These are phyloP conservation scores for Luffa aegyptiaca DNA, from an alignment of 306 rosid species.

Conservation along the genomic window DNA sequence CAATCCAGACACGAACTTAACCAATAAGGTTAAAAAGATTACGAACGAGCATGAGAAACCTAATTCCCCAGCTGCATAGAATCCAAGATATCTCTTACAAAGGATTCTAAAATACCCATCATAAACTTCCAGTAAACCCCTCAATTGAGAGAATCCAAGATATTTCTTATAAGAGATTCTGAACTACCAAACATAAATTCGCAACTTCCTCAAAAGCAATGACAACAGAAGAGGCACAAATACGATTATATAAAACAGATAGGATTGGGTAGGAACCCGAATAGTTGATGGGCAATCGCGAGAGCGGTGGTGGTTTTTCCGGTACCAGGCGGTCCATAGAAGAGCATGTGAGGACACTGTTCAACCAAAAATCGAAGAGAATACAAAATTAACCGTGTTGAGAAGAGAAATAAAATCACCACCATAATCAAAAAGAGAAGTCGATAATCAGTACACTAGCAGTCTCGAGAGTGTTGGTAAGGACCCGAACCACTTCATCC, in stretches of 20 bases:
- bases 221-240: not conserved
- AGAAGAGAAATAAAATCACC: not conserved
- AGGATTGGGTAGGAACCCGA: conserved; percentile 32
- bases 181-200: not conserved
- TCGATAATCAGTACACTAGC: conserved; percentile 34
- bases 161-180: not conserved
- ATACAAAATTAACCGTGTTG: not conserved
- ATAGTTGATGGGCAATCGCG: conserved; percentile 81
- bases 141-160: not conserved
- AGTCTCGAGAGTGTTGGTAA: conserved; percentile 86
- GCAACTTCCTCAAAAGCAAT: not conserved
- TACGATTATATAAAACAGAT: not conserved
- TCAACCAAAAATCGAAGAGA: not conserved
- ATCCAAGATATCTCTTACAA: not conserved
- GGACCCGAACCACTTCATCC: conserved; percentile 89
- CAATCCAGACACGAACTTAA: not conserved
- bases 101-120: not conserved
- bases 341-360: conserved; percentile 93
- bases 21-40: not conserved
- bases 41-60: not conserved
- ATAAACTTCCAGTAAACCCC: not conserved
- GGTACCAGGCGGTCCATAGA: conserved; percentile 92
- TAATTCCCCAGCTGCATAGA: not conserved
- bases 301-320: conserved; percentile 96
- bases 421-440: not conserved